Base-by-base conservation (phyloP, 1,139 yeast genomes). In the Pichia inconspicua region DNA sequence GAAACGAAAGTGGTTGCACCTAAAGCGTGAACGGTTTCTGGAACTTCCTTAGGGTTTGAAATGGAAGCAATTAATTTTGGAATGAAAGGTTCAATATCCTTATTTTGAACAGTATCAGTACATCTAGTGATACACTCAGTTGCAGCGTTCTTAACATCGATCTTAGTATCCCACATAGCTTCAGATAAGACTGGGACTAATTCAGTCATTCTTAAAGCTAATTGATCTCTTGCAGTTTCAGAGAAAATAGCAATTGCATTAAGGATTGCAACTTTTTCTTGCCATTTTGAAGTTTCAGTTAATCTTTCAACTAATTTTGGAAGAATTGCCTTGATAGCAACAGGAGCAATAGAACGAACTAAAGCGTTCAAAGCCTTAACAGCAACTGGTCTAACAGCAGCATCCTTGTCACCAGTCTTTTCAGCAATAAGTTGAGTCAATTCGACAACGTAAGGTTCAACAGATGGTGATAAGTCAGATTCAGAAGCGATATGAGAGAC, bases 1-100 rank as follows among this genome's bases (percentile, higher is more conserved):
- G 97, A 89, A 65, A 92, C 98, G 71, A 92, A 92, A 67, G 98
- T 92, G 66, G 98, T 92, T 67, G 98, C 97, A 87, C 98, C 98
- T 71, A 92, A 86, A 67, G 83, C 72, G 77, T 92, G 98, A 60
- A 92, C 97, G 66, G 98, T 92, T 79, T 92, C 97, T 71, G 98
- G 95, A 63, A 92, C 98, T 73, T 84, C 92, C 64, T 82, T 78
- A 73, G 98, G 98, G 73, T 85, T 80, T 66, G 96, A 95, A 67
- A 92, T 92, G 81, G 97, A 92, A 69, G 82, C 82, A 70, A 92
- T 90, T 78, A 92, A 84, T 72, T 88, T 86, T 68, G 98, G 98
- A 74, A 92, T 92, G 78, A 92, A 92, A 80, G 90, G 88, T 74
- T 88, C 96, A 69, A 92, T 94, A 88, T 92, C 98, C 84, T 92